Evolutionary conservation across 768 basidiomycete genomes (phyloP).

Genomic region (Lentinula lateritia): DNA sequence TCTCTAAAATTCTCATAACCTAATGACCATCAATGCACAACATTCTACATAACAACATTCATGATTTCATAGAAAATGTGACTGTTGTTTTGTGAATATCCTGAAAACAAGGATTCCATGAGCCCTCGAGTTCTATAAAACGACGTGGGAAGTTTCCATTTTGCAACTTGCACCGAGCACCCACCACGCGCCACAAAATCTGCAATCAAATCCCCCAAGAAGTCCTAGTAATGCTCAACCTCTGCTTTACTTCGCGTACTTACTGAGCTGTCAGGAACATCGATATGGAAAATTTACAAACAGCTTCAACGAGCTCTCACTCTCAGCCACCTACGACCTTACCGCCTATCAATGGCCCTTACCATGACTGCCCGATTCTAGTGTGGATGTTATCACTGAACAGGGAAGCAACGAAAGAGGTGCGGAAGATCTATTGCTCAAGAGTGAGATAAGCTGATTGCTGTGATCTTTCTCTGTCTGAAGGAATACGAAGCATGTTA

Average conservation of each 20-base stretch:
- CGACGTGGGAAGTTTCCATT: background rate
- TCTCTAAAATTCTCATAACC: too few species aligned
- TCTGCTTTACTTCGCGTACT: background rate
- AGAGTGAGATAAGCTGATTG: background rate
- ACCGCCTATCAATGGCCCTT: background rate
- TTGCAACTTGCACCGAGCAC: background rate
- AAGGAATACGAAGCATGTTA: constrained; percentile 75
- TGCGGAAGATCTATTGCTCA: constrained; percentile 21
- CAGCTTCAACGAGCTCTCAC: background rate
- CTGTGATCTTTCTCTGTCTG: constrained; percentile 5
- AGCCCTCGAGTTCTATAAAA: background rate
- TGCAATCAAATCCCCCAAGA: background rate
- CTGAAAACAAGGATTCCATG: too few species aligned
- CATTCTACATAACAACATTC: too few species aligned
- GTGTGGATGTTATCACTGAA: constrained; percentile 81
- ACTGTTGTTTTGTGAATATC: too few species aligned
- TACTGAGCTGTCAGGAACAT: background rate
- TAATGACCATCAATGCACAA: too few species aligned
- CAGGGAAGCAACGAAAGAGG: constrained; percentile 64
- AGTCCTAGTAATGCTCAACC: background rate
- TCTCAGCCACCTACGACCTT: background rate
- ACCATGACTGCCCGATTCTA: constrained; percentile 57
- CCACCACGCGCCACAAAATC: background rate
- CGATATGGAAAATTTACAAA: background rate
- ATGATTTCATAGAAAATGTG: too few species aligned